Base-by-base conservation (phyloP, 192 early-diverging fungal species). In the Spinellus fusiger region DNA sequence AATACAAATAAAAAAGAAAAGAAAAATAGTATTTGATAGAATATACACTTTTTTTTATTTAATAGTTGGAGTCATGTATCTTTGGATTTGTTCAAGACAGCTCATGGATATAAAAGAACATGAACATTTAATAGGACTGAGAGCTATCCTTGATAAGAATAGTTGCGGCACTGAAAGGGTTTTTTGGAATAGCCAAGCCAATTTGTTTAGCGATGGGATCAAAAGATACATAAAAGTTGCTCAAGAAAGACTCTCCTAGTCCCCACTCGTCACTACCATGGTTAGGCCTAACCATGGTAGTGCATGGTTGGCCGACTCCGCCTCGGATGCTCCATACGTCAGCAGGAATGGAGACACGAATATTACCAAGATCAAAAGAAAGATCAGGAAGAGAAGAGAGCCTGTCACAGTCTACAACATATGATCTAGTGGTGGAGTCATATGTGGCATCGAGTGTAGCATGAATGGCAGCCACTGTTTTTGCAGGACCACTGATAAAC, bases 181-280 rank as follows among this genome's bases (percentile, higher is more conserved):
- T 12, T 3, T 3, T 2, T 3, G 40, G 40, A 44, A 44, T 44
- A n/a, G 26, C 26, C 1, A 53, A 5, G 3, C 51, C 51, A 9
- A 29, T 28, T 28, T 53, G 51, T 10, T 10, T 28, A 5, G 16
- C 31, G 10, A 10, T 0, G n/a, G 9, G 0, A 28, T 53, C 51
- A 4, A 53, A 53, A 28, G n/a, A 31, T 28, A 29, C 28, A 10
- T 53, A 53, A 48, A 35, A 34, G 48, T 35, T 50, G 48, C 33
- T 60, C 47, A 49, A 16, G 58, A 60, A 34, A 49, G 48, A 22
- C 58, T 44, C 22, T 28, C 48, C 31, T 49, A 20, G 29, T 60
- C 58, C 48, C 58, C 58, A 60, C 31, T 35, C n/a, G 18, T 22
- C 27, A 34, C 32, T 29, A 31, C 26, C 28, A 15, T 25, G 12